Evolutionary conservation across 2,329 filamentous ascomycete genomes (phyloP).

Genomic region (Xylaria sp.): DNA sequence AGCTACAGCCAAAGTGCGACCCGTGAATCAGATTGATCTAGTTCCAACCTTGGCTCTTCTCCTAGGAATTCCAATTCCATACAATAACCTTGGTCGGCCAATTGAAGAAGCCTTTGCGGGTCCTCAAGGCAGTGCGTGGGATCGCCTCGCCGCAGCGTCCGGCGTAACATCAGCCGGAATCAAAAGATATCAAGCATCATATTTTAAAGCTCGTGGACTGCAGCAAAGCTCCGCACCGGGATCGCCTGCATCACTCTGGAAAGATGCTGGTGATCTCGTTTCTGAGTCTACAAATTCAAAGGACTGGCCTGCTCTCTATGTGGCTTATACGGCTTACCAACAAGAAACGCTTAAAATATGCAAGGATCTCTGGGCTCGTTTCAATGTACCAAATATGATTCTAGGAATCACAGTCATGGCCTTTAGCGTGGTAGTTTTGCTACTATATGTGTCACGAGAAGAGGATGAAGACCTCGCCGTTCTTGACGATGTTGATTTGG

Average conservation of each 20-base stretch:
- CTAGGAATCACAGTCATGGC: constrained; percentile 76
- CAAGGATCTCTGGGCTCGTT: constrained; percentile 87
- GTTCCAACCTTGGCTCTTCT: constrained; percentile 90
- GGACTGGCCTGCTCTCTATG: constrained; percentile 52
- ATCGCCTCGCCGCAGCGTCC: constrained; percentile 77
- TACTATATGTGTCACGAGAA: constrained; percentile 72
- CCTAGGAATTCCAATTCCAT: constrained; percentile 90
- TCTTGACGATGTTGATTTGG: constrained; percentile 62
- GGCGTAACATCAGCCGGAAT: constrained; percentile 84
- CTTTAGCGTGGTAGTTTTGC: constrained; percentile 69
- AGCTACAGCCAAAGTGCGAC: constrained; percentile 75
- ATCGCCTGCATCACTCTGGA: constrained; percentile 64
- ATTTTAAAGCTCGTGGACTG: constrained; percentile 74
- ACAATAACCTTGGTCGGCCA: constrained; percentile 90
- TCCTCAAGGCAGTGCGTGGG: constrained; percentile 69
- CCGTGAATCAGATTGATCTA: constrained; percentile 87
- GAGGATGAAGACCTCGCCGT: constrained; percentile 60
- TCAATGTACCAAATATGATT: constrained; percentile 86
- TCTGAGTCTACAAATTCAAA: constrained; percentile 47
- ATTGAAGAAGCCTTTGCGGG: constrained; percentile 94
- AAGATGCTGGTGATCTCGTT: constrained; percentile 49
- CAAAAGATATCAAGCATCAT: constrained; percentile 84
- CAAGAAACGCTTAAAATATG: constrained; percentile 78
- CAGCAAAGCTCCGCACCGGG: constrained; percentile 63
- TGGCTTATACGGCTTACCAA: constrained; percentile 76